Percentiles rank a stretch among this genome's conserved stretches.
phyloP scores from a whole-genome alignment of 1,284 basidiomycete species.

The Vanrija humicola region DNA sequence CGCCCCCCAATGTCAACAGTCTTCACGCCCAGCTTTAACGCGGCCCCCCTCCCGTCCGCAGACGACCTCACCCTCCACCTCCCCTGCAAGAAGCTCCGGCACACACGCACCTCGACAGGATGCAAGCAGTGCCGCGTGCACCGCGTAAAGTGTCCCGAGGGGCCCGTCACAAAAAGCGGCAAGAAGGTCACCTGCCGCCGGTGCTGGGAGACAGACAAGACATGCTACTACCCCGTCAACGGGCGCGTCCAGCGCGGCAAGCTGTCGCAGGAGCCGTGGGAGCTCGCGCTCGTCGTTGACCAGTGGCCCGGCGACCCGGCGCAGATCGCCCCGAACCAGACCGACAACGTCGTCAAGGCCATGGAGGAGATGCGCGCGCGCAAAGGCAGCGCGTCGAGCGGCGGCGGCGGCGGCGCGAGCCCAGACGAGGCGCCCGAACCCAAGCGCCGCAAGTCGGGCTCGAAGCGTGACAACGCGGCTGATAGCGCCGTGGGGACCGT shows the following conservation, averaged over 20 bases:
- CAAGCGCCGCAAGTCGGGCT: neutral
- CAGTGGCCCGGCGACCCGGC: slow-evolving; percentile 6
- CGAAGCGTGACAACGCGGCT: too few relatives aligned
- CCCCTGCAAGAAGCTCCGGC: slow-evolving; percentile 8
- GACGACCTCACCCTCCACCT: too few relatives aligned
- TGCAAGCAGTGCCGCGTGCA: slow-evolving; percentile 15
- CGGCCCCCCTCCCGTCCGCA: too few relatives aligned
- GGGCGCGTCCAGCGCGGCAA: slow-evolving; percentile 7
- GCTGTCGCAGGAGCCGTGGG: slow-evolving; percentile 9
- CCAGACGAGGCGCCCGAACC: too few relatives aligned
- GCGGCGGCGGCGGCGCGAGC: too few relatives aligned
- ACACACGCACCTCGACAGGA: slow-evolving; percentile 16
- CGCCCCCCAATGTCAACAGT: too few relatives aligned
- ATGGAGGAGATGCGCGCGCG: too few relatives aligned
- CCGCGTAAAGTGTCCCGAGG: slow-evolving; percentile 22
- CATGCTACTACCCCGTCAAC: slow-evolving; percentile 19
- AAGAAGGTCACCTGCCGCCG: slow-evolving; percentile 16
- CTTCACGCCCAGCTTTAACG: too few relatives aligned
- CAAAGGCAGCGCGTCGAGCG: too few relatives aligned
- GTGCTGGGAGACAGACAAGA: slow-evolving; percentile 17
- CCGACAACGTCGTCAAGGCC: too few relatives aligned
- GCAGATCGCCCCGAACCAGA: neutral
- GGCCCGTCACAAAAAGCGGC: neutral
- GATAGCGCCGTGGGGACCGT: too few relatives aligned
- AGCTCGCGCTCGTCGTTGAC: slow-evolving; percentile 10